A percentile compares a stretch with the other conserved stretches of the same genome.
Conservation (phyloP, 2,329 filamentous ascomycete species). For the Beauveria bassiana region DNA sequence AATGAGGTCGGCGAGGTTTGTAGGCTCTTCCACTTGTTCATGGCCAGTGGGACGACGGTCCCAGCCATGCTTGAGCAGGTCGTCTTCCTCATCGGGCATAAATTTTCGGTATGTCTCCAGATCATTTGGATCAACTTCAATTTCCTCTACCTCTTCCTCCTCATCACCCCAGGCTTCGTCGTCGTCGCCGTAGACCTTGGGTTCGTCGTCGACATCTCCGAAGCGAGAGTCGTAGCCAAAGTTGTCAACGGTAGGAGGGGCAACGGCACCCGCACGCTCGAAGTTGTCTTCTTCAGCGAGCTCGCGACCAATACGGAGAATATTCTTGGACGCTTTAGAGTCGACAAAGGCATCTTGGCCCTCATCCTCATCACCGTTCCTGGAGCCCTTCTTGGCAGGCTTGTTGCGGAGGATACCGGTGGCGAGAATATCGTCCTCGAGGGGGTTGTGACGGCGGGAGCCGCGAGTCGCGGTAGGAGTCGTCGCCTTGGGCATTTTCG, state of each 20-base stretch:
- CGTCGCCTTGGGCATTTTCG: slow-evolving; percentile 72
- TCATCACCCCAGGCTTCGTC: slow-evolving; percentile 75
- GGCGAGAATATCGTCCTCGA: slow-evolving; percentile 78
- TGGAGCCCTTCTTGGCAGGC: slow-evolving; percentile 62
- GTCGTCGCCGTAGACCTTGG: slow-evolving; percentile 40
- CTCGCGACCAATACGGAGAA: slow-evolving; percentile 82
- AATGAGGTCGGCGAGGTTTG: slow-evolving; percentile 88
- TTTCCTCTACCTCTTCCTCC: slow-evolving; percentile 60
- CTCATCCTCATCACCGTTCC: slow-evolving; percentile 47
- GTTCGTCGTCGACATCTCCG: slow-evolving; percentile 45
- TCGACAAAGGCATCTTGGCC: slow-evolving; percentile 70
- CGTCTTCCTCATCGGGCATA: slow-evolving; percentile 65
- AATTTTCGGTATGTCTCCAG: slow-evolving; percentile 89
- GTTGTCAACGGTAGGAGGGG: slow-evolving; percentile 38
- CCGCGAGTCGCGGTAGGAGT: slow-evolving; percentile 49
- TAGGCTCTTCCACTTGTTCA: slow-evolving; percentile 45
- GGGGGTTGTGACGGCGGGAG: slow-evolving; percentile 74
- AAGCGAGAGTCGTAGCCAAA: slow-evolving; percentile 78
- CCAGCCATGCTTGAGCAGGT: slow-evolving; percentile 62
- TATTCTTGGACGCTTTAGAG: slow-evolving; percentile 79
- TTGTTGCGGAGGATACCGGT: slow-evolving; percentile 65
- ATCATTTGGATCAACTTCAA: slow-evolving; percentile 83
- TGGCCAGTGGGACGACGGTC: slow-evolving; percentile 35
- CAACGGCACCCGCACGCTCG: slow-evolving; percentile 29
- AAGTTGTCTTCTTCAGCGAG: slow-evolving; percentile 69